Base-by-base conservation (phyloP, 2,329 filamentous ascomycete genomes). In the Fusarium pilosicola region DNA sequence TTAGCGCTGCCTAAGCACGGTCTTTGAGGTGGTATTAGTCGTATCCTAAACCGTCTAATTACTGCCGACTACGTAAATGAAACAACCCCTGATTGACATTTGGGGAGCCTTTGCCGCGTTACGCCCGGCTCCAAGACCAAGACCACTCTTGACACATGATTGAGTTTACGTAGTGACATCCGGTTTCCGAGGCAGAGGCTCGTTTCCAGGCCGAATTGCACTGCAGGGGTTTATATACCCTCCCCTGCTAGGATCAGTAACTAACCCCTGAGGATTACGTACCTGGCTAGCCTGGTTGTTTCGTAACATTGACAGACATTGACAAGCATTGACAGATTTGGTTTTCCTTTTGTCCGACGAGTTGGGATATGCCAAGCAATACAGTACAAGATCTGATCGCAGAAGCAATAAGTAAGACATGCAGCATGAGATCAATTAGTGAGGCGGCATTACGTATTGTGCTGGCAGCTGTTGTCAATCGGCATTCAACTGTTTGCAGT, bases 11-110 rank as follows among this genome's bases (percentile, higher is more conserved):
- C 10, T 24, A 56, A 32, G 52, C 52, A 56, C 52, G 22, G 38
- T 20, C 38, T 55, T 22, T 32, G 26, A 56, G 52, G 52, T 30
- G 15, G 26, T 42, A 24, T 45, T 44, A 45, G 54, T 32, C 14
- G 55, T 26, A 36, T 36, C 15, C 38, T 56, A 56, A 34, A 51
- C 38, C 20, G 36, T 64, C 58, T 63, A 65, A 54, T 65, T 39
- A 52, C 60, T 34, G 24, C 32, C 20, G 42, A 64, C 28, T 36
- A 36, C 55, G 55, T 58, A 58, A 58, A 34, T 28, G 20, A 62
- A 62, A 44, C 26, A 45, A 41, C 32, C 34, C 62, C 63, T 68
- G 48, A 44, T 34, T 57, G 12, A 34, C 45, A 28, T 34, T 34
- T 48, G 22, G 30, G 36, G 13, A 41, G 22, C 24, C 18, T 68